Conservation (phyloP, 805 yeast species). For the Debaryomyces maramus region DNA sequence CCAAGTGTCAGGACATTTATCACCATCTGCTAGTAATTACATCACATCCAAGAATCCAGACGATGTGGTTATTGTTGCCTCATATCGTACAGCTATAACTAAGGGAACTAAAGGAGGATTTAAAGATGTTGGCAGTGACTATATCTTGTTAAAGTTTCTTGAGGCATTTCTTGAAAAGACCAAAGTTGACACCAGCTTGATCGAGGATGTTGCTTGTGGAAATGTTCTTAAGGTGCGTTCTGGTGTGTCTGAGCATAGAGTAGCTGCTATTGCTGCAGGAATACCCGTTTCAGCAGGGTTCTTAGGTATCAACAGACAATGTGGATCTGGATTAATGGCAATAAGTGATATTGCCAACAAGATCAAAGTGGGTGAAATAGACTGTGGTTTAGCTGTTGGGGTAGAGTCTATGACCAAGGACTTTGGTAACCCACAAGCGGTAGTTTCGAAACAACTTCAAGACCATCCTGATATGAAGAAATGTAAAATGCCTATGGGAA, state of each 20-base stretch:
- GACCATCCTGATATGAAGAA: constrained; percentile 45
- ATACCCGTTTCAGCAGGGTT: constrained; percentile 79
- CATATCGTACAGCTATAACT: constrained; percentile 87
- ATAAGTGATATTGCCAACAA: constrained; percentile 87
- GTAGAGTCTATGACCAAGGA: constrained; percentile 89
- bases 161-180: constrained; percentile 57
- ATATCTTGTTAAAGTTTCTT: constrained; percentile 65
- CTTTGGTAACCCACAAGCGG: constrained; percentile 76
- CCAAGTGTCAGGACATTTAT: constrained; percentile 45
- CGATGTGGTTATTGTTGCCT: constrained; percentile 88
- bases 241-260: constrained; percentile 93
- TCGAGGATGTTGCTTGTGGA: constrained; percentile 87
- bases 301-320: constrained; percentile 85
- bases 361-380: constrained; percentile 83
- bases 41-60: constrained; percentile 63
- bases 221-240: constrained; percentile 91
- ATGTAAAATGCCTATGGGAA: constrained; percentile 95
- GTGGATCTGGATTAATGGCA: constrained; percentile 92
- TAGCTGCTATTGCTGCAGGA: constrained; percentile 88
- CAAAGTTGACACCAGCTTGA: constrained; percentile 47
- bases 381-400: constrained; percentile 87
- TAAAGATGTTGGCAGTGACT: constrained; percentile 81
- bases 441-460: constrained; percentile 27
- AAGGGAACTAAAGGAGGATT: constrained; percentile 86
- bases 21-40: constrained; percentile 40